These are phyloP conservation scores for Parafenestella ontariensis DNA, from an alignment of 2,329 filamentous ascomycete genomes.

Conservation along the genomic window DNA sequence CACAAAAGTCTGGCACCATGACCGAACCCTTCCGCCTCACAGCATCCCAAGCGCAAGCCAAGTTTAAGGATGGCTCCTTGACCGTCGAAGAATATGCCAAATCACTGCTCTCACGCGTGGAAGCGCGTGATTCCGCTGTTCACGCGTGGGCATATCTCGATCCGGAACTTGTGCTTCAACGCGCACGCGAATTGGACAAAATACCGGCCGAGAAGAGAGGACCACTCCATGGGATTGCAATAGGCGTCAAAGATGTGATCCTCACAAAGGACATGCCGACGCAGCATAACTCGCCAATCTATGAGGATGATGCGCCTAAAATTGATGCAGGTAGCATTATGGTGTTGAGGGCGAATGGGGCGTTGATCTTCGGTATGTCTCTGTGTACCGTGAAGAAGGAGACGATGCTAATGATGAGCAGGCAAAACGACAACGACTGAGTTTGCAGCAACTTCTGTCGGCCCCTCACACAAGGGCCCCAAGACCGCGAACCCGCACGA, in stretches of 20 bases:
- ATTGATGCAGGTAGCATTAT: slow-evolving; percentile 62
- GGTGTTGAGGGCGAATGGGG: slow-evolving; percentile 62
- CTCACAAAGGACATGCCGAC: slow-evolving; percentile 65
- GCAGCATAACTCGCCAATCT: slow-evolving; percentile 63
- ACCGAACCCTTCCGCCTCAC: slow-evolving; percentile 29
- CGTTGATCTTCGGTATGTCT: slow-evolving; percentile 58
- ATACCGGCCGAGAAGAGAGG: slow-evolving; percentile 59
- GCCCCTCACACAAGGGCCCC: slow-evolving; percentile 47
- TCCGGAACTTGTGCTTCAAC: slow-evolving; percentile 53
- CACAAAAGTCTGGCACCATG: neutral
- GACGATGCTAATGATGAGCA: neutral
- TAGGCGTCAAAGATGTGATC: slow-evolving; percentile 69
- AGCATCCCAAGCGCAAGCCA: slow-evolving; percentile 29
- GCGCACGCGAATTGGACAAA: slow-evolving; percentile 60
- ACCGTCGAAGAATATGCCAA: slow-evolving; percentile 40
- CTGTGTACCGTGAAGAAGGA: neutral
- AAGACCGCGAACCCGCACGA: slow-evolving; percentile 66
- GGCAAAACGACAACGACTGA: slow-evolving; percentile 67
- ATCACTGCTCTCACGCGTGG: slow-evolving; percentile 37
- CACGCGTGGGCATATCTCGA: slow-evolving; percentile 44
- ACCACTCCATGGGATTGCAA: slow-evolving; percentile 63
- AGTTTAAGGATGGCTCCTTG: slow-evolving; percentile 29
- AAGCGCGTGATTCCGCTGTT: slow-evolving; percentile 29
- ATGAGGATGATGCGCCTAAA: slow-evolving; percentile 52
- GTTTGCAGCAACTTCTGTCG: slow-evolving; percentile 64